These are phyloP conservation scores for Penicillium sp. DNA, from an alignment of 2,329 filamentous ascomycete species.

Conservation along the genomic window DNA sequence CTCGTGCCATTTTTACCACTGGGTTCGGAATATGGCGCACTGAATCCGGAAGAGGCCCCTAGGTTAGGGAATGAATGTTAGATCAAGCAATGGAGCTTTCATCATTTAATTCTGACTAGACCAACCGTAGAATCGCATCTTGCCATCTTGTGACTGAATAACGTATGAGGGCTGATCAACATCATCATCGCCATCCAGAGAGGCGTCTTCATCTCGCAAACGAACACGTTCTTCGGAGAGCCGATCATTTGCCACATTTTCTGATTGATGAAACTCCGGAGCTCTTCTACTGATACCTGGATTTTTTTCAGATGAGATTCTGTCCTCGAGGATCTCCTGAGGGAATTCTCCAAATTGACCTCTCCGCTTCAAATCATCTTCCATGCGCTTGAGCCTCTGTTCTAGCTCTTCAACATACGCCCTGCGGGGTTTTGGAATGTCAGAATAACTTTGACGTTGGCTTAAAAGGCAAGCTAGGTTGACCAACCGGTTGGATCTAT, in stretches of 20 bases:
- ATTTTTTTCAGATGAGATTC: neutral
- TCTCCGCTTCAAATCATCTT: neutral
- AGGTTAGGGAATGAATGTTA: neutral
- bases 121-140: constrained; percentile 22
- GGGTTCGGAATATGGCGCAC: constrained; percentile 1
- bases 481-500: constrained; percentile 1
- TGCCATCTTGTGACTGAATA: constrained; percentile 13
- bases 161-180: constrained; percentile 12
- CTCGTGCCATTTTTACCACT: neutral
- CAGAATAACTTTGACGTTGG: neutral
- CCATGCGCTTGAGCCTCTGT: neutral
- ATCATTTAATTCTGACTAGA: neutral
- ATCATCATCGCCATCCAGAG: neutral
- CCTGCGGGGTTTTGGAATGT: neutral
- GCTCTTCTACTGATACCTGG: neutral
- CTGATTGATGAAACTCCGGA: neutral
- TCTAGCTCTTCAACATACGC: constrained; percentile 2
- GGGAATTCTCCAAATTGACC: neutral
- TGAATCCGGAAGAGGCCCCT: constrained; percentile 22
- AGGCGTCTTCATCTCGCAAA: neutral
- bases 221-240: neutral
- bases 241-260: neutral
- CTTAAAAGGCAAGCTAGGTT: neutral
- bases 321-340: neutral
- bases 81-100: neutral